These are phyloP conservation scores for Diaporthe sp. DNA, from an alignment of 2,329 filamentous ascomycete species.

Conservation along the genomic window DNA sequence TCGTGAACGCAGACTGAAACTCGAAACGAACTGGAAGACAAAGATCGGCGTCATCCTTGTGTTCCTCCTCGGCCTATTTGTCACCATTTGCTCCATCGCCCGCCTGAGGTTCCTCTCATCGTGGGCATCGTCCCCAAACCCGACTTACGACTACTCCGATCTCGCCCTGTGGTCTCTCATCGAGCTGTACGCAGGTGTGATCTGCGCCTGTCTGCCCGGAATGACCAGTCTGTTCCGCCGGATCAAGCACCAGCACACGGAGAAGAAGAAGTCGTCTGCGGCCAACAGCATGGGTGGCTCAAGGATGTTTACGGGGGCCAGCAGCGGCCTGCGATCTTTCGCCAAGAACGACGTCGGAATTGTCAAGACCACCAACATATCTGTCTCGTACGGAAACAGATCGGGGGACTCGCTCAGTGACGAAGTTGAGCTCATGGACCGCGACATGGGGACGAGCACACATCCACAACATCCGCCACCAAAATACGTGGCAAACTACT, in stretches of 20 bases:
- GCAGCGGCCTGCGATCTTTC: conserved; percentile 28
- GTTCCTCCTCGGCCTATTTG: conserved; percentile 54
- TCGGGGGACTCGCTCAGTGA: conserved; percentile 34
- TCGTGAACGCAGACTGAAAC: conserved; percentile 38
- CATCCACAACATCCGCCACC: conserved; percentile 2
- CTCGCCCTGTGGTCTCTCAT: conserved; percentile 58
- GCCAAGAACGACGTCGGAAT: conserved; percentile 25
- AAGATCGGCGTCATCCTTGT: conserved; percentile 50
- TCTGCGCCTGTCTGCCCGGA: conserved; percentile 56
- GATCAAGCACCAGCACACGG: conserved; percentile 39
- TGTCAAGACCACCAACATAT: conserved; percentile 38
- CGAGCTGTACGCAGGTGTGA: conserved; percentile 56
- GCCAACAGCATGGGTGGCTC: conserved; percentile 36
- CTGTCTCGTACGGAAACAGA: conserved; percentile 33
- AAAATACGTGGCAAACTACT: conserved; percentile 16
- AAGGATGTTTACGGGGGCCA: conserved; percentile 26
- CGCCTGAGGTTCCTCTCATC: conserved; percentile 51
- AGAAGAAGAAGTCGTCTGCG: conserved; percentile 40
- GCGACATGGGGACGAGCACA: conserved; percentile 21
- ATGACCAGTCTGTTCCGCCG: conserved; percentile 49
- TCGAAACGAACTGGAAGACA: conserved; percentile 46
- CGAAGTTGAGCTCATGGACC: conserved; percentile 38
- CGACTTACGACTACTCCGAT: conserved; percentile 57
- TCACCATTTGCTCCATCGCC: conserved; percentile 51
- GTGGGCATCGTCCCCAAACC: conserved; percentile 51